Base-by-base conservation (phyloP, 352 stramenopile species). In the Globisporangium spinosum region DNA sequence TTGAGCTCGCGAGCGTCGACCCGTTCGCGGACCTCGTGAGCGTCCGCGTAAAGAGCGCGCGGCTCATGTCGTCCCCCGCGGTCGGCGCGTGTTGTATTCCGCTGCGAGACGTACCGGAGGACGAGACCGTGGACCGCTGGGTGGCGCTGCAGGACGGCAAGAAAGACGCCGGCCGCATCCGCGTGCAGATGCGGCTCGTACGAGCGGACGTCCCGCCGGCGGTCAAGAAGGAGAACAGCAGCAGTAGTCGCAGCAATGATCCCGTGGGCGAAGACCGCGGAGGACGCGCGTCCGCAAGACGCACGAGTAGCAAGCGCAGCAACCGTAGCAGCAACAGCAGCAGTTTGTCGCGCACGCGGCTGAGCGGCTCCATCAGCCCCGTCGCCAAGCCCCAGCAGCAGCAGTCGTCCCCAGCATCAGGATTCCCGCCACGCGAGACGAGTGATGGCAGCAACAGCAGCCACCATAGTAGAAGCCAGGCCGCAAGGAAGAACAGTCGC, bases 31-130 rank as follows among this genome's bases (percentile, higher is more conserved):
- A 91, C 53, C 65, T 90, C 62, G 72, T 93, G 64, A 90, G 75
- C 54, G 80, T 93, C 63, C 85, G 85, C 49, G 77, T 93, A 62
- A 91, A 91, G 76, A 87, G 71, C 27, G 83, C 82, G 22, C 74
- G 82, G 38, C 74, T 93, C 58, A 87, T 93, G 80, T 80, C 83
- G 47, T 80, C 80, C 3, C 73, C 77, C 0, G 67, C 79, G 3
- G 78, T 93, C 32, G 85, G 85, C 15, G 74, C 77, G 0, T 89
- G 78, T 45, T 77, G 73, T 8, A 69, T 93, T 22, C 49, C 75
- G 53, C 51, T 93, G 15, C 72, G 72, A 29, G 68, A 90, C 34
- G 60, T 91, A 38, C 59, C 69, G n/a, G 54, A 74, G n/a, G 71
- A 88, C 9, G 27, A 69, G 45, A 89, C 78, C 0, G 64, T 78